phyloP scores from a whole-genome alignment of 768 basidiomycete species.

The Trametes elegans region DNA sequence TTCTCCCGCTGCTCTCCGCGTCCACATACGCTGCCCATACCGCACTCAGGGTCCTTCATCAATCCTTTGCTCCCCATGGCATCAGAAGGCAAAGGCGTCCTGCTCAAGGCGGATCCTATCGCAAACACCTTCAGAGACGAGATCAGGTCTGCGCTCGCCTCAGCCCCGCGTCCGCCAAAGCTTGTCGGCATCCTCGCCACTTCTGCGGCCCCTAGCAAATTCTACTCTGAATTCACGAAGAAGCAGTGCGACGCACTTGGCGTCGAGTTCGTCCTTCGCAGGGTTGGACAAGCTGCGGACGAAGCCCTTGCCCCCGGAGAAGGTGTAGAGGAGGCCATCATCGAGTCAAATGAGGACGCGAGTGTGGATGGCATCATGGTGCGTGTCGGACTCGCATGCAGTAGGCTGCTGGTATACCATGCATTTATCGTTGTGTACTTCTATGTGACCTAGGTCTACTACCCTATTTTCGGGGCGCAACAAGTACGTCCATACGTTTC shows the following conservation, averaged over 20 bases:
- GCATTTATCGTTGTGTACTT: slow-evolving; percentile 3
- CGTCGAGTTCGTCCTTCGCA: slow-evolving; percentile 79
- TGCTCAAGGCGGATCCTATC: slow-evolving; percentile 78
- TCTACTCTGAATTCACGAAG: slow-evolving; percentile 87
- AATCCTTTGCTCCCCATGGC: neutral
- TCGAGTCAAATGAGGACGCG: slow-evolving; percentile 89
- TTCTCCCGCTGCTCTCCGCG: neutral
- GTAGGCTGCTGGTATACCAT: neutral
- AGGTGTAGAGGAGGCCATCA: slow-evolving; percentile 93
- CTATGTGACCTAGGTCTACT: slow-evolving; percentile 68
- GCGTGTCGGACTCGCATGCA: slow-evolving; percentile 22
- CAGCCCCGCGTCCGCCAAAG: slow-evolving; percentile 51
- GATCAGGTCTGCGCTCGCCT: slow-evolving; percentile 48
- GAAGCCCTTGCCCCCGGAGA: slow-evolving; percentile 69
- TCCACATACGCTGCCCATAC: too few relatives aligned
- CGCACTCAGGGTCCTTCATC: too few relatives aligned
- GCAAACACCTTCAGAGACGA: slow-evolving; percentile 70
- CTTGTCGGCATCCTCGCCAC: slow-evolving; percentile 93
- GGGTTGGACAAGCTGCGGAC: slow-evolving; percentile 60
- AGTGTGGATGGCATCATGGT: slow-evolving; percentile 95
- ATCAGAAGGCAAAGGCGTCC: slow-evolving; percentile 59
- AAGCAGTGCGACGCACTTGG: slow-evolving; percentile 90
- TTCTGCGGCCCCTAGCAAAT: slow-evolving; percentile 71
- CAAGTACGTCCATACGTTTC: slow-evolving; percentile 59
- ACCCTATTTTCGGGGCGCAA: slow-evolving; percentile 89